Conservation (phyloP, 2,329 filamentous ascomycete species). For the Arachnopeziza araneosa region DNA sequence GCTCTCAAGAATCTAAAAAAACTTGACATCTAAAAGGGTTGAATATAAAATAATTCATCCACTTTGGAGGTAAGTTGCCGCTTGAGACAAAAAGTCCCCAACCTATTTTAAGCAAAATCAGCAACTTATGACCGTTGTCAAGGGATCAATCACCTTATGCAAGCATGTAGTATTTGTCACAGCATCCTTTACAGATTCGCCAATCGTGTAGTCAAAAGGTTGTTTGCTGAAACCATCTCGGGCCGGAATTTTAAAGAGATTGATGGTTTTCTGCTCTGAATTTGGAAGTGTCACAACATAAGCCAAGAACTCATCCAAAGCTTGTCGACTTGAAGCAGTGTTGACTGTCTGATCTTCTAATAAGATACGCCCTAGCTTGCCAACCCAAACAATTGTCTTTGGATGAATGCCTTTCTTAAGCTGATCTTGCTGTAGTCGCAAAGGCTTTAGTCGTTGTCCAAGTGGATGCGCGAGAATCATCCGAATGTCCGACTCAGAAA, state of each 20-base stretch:
- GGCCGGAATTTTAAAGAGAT: not conserved
- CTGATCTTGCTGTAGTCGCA: constrained; percentile 3
- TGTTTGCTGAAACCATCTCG: constrained; percentile 1
- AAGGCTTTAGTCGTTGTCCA: not conserved
- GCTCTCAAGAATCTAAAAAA: too few relatives aligned
- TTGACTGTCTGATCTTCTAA: constrained; percentile 1
- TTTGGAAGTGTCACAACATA: constrained; percentile 5
- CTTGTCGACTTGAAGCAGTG: not conserved
- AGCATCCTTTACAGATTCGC: constrained; percentile 8
- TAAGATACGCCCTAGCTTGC: not conserved
- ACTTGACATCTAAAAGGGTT: too few relatives aligned
- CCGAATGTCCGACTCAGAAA: constrained; percentile 3
- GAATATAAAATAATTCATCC: too few relatives aligned
- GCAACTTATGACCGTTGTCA: not conserved
- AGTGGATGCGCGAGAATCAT: constrained; percentile 4
- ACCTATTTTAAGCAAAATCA: not conserved
- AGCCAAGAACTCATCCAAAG: constrained; percentile 4
- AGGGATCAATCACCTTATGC: constrained; percentile 3
- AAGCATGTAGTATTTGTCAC: constrained; percentile 5
- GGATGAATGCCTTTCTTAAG: constrained; percentile 1
- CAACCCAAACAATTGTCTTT: constrained; percentile 1
- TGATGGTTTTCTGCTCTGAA: constrained; percentile 5
- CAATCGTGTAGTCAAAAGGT: constrained; percentile 9
- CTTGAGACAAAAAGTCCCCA: not conserved
- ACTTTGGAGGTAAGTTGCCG: not conserved